phyloP scores from a whole-genome alignment of 2,329 filamentous ascomycete species.

The Arachnomyces sp. region DNA sequence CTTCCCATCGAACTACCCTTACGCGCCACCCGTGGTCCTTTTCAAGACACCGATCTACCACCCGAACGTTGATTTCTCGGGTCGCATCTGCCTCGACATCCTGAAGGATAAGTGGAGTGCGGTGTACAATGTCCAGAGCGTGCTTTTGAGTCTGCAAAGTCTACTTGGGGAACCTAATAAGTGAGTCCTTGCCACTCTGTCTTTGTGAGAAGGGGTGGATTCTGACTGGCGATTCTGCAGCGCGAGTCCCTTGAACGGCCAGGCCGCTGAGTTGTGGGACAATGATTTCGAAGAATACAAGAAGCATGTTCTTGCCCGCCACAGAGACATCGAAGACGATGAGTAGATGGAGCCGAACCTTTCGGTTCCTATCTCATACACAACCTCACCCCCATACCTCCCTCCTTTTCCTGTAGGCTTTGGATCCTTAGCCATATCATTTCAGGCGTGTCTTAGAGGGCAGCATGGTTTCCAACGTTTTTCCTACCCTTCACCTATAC shows the following conservation, averaged over 20 bases:
- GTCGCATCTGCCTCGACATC: conserved; percentile 94
- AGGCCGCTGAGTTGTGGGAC: conserved; percentile 94
- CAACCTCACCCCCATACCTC: no score
- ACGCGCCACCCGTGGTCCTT: conserved; percentile 78
- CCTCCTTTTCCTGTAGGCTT: no score
- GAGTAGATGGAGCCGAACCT: conserved; percentile 26
- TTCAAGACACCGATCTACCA: conserved; percentile 99
- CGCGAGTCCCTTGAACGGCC: conserved; percentile 86
- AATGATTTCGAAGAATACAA: conserved; percentile 81
- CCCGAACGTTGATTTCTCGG: conserved; percentile 95
- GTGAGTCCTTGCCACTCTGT: conserved; percentile 49
- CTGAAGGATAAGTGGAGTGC: conserved; percentile 99
- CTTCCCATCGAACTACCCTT: conserved; percentile 90
- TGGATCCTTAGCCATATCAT: no score
- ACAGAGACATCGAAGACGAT: conserved; percentile 48
- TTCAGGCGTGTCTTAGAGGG: no score
- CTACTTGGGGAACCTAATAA: conserved; percentile 96
- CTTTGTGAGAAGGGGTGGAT: not conserved
- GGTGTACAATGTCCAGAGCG: conserved; percentile 91
- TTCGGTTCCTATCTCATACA: no score
- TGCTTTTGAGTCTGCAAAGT: conserved; percentile 88
- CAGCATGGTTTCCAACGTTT: no score
- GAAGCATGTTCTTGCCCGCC: conserved; percentile 56
- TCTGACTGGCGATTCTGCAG: conserved; percentile 41
- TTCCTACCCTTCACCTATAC: no score